phyloP scores from a whole-genome alignment of 2,329 filamentous ascomycete species.

The Lasiodiplodia theobromae region DNA sequence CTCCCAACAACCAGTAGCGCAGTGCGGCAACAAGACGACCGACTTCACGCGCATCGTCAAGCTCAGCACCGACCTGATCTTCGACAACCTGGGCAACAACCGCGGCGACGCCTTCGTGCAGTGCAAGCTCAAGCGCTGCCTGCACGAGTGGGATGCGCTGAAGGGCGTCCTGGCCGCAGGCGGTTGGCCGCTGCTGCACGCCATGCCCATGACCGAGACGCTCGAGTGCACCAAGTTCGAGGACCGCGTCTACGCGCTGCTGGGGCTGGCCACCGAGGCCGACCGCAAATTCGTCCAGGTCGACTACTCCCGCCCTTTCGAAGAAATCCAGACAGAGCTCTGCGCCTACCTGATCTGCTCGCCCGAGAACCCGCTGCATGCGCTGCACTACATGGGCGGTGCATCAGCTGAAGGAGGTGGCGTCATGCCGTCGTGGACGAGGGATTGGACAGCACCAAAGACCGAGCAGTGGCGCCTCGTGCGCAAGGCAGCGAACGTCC shows the following conservation, averaged over 20 bases:
- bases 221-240: not conserved
- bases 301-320: not conserved
- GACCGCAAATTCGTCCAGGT: not conserved
- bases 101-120: not conserved
- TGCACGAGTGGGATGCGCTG: not conserved
- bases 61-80: not conserved
- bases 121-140: not conserved
- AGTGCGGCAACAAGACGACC: not conserved
- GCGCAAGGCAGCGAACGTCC: too few relatives aligned
- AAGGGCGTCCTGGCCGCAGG: not conserved
- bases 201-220: not conserved
- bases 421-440: too few relatives aligned
- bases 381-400: too few relatives aligned
- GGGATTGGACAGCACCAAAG: too few relatives aligned
- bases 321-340: not conserved
- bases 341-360: too few relatives aligned
- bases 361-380: too few relatives aligned
- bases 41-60: not conserved
- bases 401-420: too few relatives aligned
- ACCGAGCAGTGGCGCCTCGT: too few relatives aligned
- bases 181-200: not conserved
- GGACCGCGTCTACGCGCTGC: constrained; percentile 1
- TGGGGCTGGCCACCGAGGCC: not conserved
- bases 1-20: not conserved
- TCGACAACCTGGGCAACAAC: not conserved